A percentile compares a stretch with the other conserved stretches of the same genome.
phyloP scores from a whole-genome alignment of 495 filamentous ascomycete species.

The Xylaria palmicola region DNA sequence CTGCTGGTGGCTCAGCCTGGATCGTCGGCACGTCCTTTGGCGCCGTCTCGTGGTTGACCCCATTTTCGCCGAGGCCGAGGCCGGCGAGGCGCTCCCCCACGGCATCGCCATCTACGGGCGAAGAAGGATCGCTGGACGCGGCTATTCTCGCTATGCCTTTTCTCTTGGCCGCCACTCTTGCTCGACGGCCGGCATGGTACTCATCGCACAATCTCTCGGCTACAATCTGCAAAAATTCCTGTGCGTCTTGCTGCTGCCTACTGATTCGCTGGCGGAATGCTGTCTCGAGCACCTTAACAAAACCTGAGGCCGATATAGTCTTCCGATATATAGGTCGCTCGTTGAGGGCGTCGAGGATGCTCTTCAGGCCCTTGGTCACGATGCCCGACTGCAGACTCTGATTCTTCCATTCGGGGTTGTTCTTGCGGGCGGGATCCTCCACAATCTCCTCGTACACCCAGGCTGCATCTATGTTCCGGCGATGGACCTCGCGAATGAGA shows the following conservation, averaged over 20 bases:
- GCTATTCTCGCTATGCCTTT: neutral
- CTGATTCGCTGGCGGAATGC: conserved; percentile 89
- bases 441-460: conserved; percentile 65
- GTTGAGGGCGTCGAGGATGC: conserved; percentile 88
- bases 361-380: conserved; percentile 86
- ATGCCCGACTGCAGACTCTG: conserved; percentile 74
- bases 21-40: conserved; percentile 17
- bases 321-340: conserved; percentile 92
- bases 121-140: conserved; percentile 3
- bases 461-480: conserved; percentile 71
- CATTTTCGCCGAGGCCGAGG: conserved; percentile 17
- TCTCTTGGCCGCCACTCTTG: conserved; percentile 50
- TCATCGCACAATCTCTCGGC: conserved; percentile 90
- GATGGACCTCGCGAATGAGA: conserved; percentile 82
- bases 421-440: conserved; percentile 34
- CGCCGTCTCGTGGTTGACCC: conserved; percentile 5
- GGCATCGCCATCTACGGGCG: conserved; percentile 21
- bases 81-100: conserved; percentile 24
- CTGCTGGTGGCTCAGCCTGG: conserved; percentile 18
- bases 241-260: conserved; percentile 96
- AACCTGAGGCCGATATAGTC: conserved; percentile 80
- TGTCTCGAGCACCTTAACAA: conserved; percentile 76
- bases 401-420: conserved; percentile 61
- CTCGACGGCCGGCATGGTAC: conserved; percentile 79
- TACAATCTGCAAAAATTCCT: conserved; percentile 94